Conservation (phyloP, 176 grass and related monocot species). For the Pharus latifolius region DNA sequence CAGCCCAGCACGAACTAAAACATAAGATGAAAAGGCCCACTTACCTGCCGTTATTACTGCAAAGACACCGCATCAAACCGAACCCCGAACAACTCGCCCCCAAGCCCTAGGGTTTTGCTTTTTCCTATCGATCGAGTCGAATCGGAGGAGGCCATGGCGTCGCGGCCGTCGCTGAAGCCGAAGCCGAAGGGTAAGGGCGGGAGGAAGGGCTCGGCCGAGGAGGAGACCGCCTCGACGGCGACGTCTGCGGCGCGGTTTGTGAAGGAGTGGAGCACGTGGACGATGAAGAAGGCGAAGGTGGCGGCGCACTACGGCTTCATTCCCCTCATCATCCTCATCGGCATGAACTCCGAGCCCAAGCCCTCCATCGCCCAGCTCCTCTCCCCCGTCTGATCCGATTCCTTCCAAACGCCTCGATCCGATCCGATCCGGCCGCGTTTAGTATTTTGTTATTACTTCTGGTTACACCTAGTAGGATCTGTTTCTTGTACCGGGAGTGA, state of each 20-base stretch:
- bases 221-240: slow-evolving; percentile 8
- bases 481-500: not conserved
- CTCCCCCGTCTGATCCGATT: slow-evolving; percentile 45
- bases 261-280: slow-evolving; percentile 81
- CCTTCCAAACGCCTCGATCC: not conserved
- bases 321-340: slow-evolving; percentile 73
- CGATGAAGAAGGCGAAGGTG: slow-evolving; percentile 82
- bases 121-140: not conserved
- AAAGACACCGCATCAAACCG: not conserved
- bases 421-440: slow-evolving; percentile 4
- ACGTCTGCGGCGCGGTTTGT: slow-evolving; percentile 18
- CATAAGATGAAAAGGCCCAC: not conserved
- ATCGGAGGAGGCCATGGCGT: slow-evolving; percentile 24
- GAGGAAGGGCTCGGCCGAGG: slow-evolving; percentile 23
- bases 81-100: not conserved
- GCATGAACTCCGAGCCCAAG: slow-evolving; percentile 81
- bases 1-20: not conserved
- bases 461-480: not conserved
- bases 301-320: slow-evolving; percentile 84
- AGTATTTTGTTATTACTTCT: not conserved
- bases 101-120: slow-evolving; percentile 45
- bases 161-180: slow-evolving; percentile 34
- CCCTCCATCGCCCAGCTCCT: slow-evolving; percentile 56
- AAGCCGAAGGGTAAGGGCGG: slow-evolving; percentile 33
- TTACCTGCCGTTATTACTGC: not conserved